Percentiles rank a stretch among this genome's conserved stretches.
Evolutionary conservation across 2,329 filamentous ascomycete genomes (phyloP).

Genomic region (Rhynchosporium agropyri): DNA sequence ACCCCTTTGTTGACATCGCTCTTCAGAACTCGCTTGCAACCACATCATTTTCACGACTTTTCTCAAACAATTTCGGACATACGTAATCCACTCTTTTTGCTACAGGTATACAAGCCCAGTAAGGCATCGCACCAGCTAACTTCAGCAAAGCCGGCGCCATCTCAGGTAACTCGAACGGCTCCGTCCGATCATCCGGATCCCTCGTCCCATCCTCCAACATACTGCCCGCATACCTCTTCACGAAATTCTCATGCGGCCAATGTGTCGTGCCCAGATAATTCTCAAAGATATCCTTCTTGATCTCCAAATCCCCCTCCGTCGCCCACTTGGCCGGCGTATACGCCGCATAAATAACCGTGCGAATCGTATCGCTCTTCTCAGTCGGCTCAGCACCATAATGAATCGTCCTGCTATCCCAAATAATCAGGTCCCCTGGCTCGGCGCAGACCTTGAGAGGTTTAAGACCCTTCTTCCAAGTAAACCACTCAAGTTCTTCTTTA

Average conservation of each 20-base stretch:
- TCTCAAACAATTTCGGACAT: no score
- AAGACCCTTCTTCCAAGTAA: slow-evolving; percentile 39
- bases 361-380: slow-evolving; percentile 34
- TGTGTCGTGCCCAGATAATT: slow-evolving; percentile 39
- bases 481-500: slow-evolving; percentile 42
- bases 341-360: slow-evolving; percentile 46
- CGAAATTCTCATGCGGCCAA: slow-evolving; percentile 42
- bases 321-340: slow-evolving; percentile 44
- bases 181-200: slow-evolving; percentile 33
- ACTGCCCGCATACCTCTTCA: slow-evolving; percentile 20
- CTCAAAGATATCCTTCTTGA: slow-evolving; percentile 39
- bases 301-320: slow-evolving; percentile 34
- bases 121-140: slow-evolving; percentile 39
- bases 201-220: slow-evolving; percentile 33
- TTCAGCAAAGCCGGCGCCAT: slow-evolving; percentile 37
- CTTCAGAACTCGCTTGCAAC: no score
- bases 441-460: slow-evolving; percentile 43
- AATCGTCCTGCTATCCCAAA: slow-evolving; percentile 46
- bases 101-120: slow-evolving; percentile 20
- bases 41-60: no score
- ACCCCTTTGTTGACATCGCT: no score
- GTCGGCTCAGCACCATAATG: slow-evolving; percentile 45
- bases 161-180: slow-evolving; percentile 37
- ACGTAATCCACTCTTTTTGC: no score
- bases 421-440: slow-evolving; percentile 44